Base-by-base conservation (phyloP, 2,329 filamentous ascomycete species). In the Huntiella decipiens region DNA sequence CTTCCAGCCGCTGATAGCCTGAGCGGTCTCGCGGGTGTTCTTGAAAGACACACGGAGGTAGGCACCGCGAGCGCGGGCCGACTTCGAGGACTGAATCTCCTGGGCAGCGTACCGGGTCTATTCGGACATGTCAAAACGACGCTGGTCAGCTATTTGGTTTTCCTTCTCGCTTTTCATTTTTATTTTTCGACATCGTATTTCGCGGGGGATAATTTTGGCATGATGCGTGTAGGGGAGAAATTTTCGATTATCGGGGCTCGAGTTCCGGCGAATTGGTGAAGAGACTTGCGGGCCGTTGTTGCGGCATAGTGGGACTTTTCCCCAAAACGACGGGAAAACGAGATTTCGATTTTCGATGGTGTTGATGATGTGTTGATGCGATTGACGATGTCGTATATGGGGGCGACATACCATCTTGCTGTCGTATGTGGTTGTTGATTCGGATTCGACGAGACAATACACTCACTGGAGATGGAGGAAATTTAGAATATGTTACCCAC, bases 41-140 rank as follows among this genome's bases (percentile, higher is more conserved):
- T 98, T 98, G 84, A 95, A 98, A 60, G 84, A 93, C 60, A 96
- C 88, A 66, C 91, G 86, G 61, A 98, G 83, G 77, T 96, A 98
- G 66, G 87, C 86, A 70, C 92, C 91, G 71, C 91, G 87, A 65
- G 88, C 82, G 74, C 88, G 85, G 69, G 91, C 91, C 72, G 84
- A 93, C 78, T 94, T 95, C 60, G 79, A 75, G 67, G 79, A 71
- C 61, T 81, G 73, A 66, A 92, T 88, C 66, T 86, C 76, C 63
- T 79, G 83, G 65, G 82, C 82, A 70, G 85, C 85, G 86, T 95
- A 95, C 70, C 87, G 85, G 75, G 93, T 85, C 86, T 92, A 49
- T 38, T 44, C 33, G 42, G 16, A 38, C 19, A 31, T 32, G 28
- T 44, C 43, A 45, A 46, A 48, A 41, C 42, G 31, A 22, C 35